Base-by-base conservation (phyloP, 2,329 filamentous ascomycete species). In the Phaeomoniella chlamydospora region DNA sequence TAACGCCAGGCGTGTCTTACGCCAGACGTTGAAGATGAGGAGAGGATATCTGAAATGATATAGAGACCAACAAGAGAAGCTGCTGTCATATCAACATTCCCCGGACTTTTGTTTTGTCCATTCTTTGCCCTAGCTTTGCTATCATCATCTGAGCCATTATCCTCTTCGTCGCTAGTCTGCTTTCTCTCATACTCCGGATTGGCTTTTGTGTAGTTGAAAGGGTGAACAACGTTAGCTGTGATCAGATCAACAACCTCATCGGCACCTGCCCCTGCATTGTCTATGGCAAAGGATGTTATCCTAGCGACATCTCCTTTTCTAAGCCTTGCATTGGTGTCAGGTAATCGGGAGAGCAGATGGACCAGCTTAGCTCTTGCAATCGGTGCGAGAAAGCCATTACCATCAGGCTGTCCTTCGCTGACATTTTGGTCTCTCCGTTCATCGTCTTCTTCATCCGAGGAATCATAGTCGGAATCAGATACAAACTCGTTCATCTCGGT, bases 171-270 rank as follows among this genome's bases (percentile, higher is more conserved):
- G 45, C 33, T 47, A 37, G 18, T 46, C 47, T 17, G 49, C 51
- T 31, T 55, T 55, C 12, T 42, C 22, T 32, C 56, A 14, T 50
- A 53, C 38, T 68, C 57, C 15, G 76, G 72, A 40, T 84, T 87
- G 15, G 80, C 81, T 4, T 70, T 70, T 1, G 77, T 83, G 44
- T 79, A 74, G 4, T 77, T 71, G 39, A 92, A 74, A 0, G 90
- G 90, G 35, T 70, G 74, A 40, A 80, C 68, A 19, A 96, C 68
- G 48, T 98, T 96, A 1, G 76, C 69, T 0, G 93, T 72, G 26
- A 96, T 77, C 58, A 93, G 74, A 34, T 88, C 74, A n/a, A 93
- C 86, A 22, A 94, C 79, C 59, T 96, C 90, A 43, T 92, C 82
- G 10, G 84, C 81, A 12, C 87, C 90, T 14, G 76, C 70, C 29